Conservation (phyloP, 495 filamentous ascomycete species). For the Aspergillus sclerotiicarbonarius region DNA sequence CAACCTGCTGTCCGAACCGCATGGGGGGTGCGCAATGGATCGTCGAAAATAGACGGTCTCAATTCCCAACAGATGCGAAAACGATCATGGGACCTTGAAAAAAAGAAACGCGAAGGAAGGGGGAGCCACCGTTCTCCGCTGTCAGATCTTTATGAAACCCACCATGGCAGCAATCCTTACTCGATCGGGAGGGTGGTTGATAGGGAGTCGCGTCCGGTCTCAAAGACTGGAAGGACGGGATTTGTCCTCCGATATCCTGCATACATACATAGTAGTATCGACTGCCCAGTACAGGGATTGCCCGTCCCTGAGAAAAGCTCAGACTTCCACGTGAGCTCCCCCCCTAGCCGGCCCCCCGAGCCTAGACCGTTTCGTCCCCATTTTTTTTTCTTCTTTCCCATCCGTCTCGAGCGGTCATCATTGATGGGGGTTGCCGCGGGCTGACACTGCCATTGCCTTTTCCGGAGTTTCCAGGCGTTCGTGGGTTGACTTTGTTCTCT, state of each 20-base stretch:
- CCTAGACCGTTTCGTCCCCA: constrained; percentile 12
- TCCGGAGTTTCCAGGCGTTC: neutral
- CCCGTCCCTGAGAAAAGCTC: neutral
- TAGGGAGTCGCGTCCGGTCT: neutral
- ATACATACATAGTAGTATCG: neutral
- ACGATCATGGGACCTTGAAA: constrained; percentile 14
- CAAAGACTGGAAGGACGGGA: neutral
- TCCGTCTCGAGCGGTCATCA: neutral
- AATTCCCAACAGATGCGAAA: neutral
- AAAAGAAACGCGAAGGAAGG: constrained; percentile 4
- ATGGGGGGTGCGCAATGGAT: neutral
- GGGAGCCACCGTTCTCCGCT: neutral
- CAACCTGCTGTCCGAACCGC: neutral
- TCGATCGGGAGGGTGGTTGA: neutral
- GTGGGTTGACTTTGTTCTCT: constrained; percentile 2
- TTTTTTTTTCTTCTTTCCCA: neutral
- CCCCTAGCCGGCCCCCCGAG: neutral
- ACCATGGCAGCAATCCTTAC: constrained; percentile 1
- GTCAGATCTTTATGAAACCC: constrained; percentile 12
- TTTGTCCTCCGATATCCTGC: neutral
- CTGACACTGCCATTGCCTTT: neutral
- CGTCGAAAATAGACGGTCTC: neutral
- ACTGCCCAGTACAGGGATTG: neutral
- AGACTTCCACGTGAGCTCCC: constrained; percentile 8
- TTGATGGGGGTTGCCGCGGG: neutral